Percentiles rank a stretch among this genome's conserved stretches.
phyloP scores from a whole-genome alignment of 805 yeast species.

The Saturnispora dispora region DNA sequence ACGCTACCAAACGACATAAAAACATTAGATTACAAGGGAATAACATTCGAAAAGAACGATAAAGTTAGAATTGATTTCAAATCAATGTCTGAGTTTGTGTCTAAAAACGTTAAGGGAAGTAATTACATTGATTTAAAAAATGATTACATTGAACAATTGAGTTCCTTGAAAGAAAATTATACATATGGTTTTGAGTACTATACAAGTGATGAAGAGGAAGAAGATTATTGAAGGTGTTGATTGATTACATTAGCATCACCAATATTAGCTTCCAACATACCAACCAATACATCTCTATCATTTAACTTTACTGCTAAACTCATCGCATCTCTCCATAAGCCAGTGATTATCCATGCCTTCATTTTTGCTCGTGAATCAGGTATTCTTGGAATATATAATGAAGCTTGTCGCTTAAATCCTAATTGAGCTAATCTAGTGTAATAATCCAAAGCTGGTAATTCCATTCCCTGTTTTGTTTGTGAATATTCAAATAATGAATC shows the following conservation, averaged over 20 bases:
- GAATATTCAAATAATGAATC: slow-evolving; percentile 49
- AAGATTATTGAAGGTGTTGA: slow-evolving; percentile 1
- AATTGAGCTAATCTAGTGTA: slow-evolving; percentile 43
- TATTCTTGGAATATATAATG: slow-evolving; percentile 49
- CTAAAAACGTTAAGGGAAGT: background rate
- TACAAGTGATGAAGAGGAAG: slow-evolving; percentile 9
- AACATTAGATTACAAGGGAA: slow-evolving; percentile 32
- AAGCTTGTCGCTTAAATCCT: slow-evolving; percentile 53
- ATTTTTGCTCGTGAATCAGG: slow-evolving; percentile 17
- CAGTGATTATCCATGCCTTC: slow-evolving; percentile 5
- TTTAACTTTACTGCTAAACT: slow-evolving; percentile 5
- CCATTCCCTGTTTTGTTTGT: slow-evolving; percentile 37
- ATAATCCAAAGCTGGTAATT: slow-evolving; percentile 63
- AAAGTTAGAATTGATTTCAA: background rate
- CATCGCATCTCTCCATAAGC: slow-evolving; percentile 10
- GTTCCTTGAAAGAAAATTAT: slow-evolving; percentile 9
- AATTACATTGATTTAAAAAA: background rate
- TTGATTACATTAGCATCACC: background rate
- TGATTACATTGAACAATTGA: slow-evolving; percentile 5
- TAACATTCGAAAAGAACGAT: slow-evolving; percentile 1
- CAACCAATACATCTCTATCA: slow-evolving; percentile 4
- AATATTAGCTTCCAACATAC: slow-evolving; percentile 3
- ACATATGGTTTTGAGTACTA: slow-evolving; percentile 9
- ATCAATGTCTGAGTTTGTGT: slow-evolving; percentile 1
- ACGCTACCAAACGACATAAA: slow-evolving; percentile 39